These are phyloP conservation scores for Allomyces javanicus DNA, from an alignment of 192 early-diverging fungal genomes.

Conservation along the genomic window DNA sequence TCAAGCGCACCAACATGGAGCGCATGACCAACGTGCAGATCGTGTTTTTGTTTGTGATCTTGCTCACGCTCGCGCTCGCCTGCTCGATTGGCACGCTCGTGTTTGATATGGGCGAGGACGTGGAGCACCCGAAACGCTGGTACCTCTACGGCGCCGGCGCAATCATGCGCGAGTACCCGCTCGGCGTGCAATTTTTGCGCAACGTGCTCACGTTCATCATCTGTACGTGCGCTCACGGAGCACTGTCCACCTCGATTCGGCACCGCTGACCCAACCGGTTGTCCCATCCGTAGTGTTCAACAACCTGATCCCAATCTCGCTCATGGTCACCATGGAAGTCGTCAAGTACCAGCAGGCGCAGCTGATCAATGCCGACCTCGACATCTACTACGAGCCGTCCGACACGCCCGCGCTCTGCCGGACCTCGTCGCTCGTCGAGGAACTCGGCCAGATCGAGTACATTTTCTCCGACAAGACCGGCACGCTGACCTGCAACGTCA, in stretches of 20 bases:
- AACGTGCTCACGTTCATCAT: slow-evolving; percentile 90
- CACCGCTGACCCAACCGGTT: too few species aligned
- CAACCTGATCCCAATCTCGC: slow-evolving; percentile 93
- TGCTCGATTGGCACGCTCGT: slow-evolving; percentile 68
- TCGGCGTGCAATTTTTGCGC: not conserved
- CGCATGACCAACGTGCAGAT: slow-evolving; percentile 84
- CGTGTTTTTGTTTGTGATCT: slow-evolving; percentile 72
- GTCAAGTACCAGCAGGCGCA: slow-evolving; percentile 80
- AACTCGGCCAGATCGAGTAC: slow-evolving; percentile 90
- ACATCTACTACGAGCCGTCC: slow-evolving; percentile 86
- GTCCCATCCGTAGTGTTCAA: slow-evolving; percentile 96
- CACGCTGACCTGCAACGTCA: slow-evolving; percentile 70
- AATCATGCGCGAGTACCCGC: slow-evolving; percentile 6
- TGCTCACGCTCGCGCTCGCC: slow-evolving; percentile 63
- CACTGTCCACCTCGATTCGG: too few species aligned
- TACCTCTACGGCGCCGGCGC: slow-evolving; percentile 15
- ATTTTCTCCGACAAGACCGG: slow-evolving; percentile 91
- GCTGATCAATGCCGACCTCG: slow-evolving; percentile 79
- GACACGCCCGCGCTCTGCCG: slow-evolving; percentile 84
- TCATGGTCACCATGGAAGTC: slow-evolving; percentile 97
- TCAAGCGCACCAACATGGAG: slow-evolving; percentile 80
- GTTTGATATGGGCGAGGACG: slow-evolving; percentile 23
- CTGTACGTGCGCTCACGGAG: too few species aligned
- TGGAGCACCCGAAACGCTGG: slow-evolving; percentile 11
- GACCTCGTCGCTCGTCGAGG: slow-evolving; percentile 85